phyloP scores from a whole-genome alignment of 305 asterid species.

The Withania somnifera region DNA sequence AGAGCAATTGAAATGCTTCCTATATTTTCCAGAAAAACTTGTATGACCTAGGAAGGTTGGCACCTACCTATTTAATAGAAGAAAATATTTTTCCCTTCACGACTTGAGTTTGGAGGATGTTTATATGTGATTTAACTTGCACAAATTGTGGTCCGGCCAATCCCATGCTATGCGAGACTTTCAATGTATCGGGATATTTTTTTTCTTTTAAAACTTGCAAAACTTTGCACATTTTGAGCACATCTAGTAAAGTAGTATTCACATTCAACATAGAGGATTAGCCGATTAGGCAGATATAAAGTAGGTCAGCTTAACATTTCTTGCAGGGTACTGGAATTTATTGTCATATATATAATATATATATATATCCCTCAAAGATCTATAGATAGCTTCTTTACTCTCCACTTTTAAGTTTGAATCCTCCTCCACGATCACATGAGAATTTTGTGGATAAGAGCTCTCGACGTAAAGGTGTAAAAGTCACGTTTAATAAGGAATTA shows the following conservation, averaged over 20 bases:
- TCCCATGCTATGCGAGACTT: too few relatives aligned
- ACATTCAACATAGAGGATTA: not conserved
- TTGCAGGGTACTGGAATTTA: conserved; percentile 19
- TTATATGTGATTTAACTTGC: too few relatives aligned
- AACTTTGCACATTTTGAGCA: not conserved
- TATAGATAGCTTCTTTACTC: not conserved
- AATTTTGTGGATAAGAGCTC: not conserved
- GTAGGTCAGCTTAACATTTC: conserved; percentile 12
- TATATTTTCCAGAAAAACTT: not conserved
- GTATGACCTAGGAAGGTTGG: not conserved
- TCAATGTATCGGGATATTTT: too few relatives aligned
- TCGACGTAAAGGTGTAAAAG: not conserved
- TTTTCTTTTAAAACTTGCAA: too few relatives aligned
- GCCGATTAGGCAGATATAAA: not conserved
- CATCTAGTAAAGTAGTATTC: not conserved
- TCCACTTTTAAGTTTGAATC: not conserved
- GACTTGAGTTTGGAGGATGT: not conserved
- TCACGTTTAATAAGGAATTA: too few relatives aligned
- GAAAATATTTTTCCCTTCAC: not conserved
- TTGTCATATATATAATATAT: not conserved
- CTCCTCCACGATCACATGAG: not conserved
- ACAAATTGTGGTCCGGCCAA: too few relatives aligned
- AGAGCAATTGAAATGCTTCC: not conserved
- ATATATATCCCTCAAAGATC: conserved; percentile 2
- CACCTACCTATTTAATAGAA: not conserved